These are phyloP conservation scores for Melaleuca alternifolia DNA, from an alignment of 345 rosid genomes.

Conservation along the genomic window DNA sequence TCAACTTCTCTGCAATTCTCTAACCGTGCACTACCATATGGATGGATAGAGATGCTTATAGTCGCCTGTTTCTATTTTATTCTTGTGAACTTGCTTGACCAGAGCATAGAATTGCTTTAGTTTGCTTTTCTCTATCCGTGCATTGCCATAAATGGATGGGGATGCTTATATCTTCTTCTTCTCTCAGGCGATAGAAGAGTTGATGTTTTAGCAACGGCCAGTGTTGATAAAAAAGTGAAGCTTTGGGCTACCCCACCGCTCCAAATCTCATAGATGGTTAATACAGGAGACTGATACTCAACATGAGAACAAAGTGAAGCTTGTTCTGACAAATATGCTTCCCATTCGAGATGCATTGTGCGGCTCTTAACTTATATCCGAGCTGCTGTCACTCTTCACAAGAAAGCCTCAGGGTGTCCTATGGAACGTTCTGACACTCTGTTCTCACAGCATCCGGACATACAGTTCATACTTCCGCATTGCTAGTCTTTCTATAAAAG, in stretches of 20 bases:
- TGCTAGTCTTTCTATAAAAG: not conserved
- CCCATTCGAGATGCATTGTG: not conserved
- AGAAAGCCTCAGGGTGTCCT: not conserved
- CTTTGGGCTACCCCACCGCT: conserved; percentile 70
- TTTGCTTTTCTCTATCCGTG: not conserved
- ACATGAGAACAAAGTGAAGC: not conserved
- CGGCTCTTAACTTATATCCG: not conserved
- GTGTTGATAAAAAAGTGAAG: conserved; percentile 87
- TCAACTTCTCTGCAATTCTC: not conserved
- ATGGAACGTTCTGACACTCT: not conserved
- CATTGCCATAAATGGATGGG: not conserved
- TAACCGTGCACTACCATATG: not conserved
- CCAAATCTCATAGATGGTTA: not conserved
- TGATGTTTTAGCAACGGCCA: conserved; percentile 57
- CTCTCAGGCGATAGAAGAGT: conserved; percentile 37
- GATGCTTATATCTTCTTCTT: not conserved
- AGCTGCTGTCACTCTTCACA: not conserved
- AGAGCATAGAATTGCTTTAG: not conserved
- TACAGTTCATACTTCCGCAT: not conserved
- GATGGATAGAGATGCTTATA: not conserved
- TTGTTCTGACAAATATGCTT: not conserved
- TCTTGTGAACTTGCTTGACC: not conserved
- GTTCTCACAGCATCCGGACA: not conserved
- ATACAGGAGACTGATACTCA: not conserved
- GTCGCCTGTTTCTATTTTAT: not conserved